A percentile compares a stretch with the other conserved stretches of the same genome.
These are phyloP conservation scores for Lecanosticta acicola DNA, from an alignment of 2,329 filamentous ascomycete genomes.

Conservation along the genomic window DNA sequence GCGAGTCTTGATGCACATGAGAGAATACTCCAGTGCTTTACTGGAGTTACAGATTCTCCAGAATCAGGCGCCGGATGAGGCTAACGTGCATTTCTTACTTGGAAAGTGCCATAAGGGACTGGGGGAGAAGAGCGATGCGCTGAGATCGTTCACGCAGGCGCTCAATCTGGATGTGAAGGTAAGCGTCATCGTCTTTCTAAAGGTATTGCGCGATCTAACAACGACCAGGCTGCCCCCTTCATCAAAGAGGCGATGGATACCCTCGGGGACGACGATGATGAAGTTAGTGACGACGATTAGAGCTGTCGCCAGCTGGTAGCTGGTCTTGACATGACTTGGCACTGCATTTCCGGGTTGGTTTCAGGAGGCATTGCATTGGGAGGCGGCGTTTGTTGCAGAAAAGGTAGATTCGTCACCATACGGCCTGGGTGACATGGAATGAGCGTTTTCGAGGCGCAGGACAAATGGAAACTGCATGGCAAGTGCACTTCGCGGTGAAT, in stretches of 20 bases:
- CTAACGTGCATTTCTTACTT: slow-evolving; percentile 90
- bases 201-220: slow-evolving; percentile 13
- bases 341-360: too few relatives aligned
- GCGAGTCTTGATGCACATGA: slow-evolving; percentile 71
- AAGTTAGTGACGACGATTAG: slow-evolving; percentile 23
- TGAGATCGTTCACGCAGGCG: slow-evolving; percentile 90
- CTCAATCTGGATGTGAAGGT: slow-evolving; percentile 96
- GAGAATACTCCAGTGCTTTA: slow-evolving; percentile 64
- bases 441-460: not conserved
- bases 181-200: slow-evolving; percentile 27
- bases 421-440: not conserved
- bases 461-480: not conserved
- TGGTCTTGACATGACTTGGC: too few relatives aligned
- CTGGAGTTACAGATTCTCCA: slow-evolving; percentile 82
- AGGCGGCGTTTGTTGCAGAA: too few relatives aligned
- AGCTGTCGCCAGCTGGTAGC: too few relatives aligned
- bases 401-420: not conserved
- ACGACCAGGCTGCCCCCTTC: slow-evolving; percentile 69
- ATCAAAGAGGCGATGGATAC: slow-evolving; percentile 97
- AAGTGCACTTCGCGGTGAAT: not conserved
- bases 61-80: slow-evolving; percentile 86
- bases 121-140: slow-evolving; percentile 63
- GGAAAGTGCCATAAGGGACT: slow-evolving; percentile 65
- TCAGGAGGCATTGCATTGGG: too few relatives aligned
- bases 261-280: slow-evolving; percentile 42